These are phyloP conservation scores for Sporothrix phasma DNA, from an alignment of 2,329 filamentous ascomycete species.

Conservation along the genomic window DNA sequence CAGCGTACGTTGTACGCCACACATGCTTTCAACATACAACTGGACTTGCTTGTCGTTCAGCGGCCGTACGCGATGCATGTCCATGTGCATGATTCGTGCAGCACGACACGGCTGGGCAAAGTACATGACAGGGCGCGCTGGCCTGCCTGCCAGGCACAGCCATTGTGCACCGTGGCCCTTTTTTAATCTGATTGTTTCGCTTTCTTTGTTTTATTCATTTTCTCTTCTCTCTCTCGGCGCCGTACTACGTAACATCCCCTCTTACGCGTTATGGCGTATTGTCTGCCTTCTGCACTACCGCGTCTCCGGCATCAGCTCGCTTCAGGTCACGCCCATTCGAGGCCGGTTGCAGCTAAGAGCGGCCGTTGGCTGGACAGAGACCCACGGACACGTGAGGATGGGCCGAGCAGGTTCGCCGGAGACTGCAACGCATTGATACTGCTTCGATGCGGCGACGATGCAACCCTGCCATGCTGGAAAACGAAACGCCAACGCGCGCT, in stretches of 20 bases:
- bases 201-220: too few species aligned
- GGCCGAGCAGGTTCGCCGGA: background rate
- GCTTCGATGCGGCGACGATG: background rate
- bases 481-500: background rate
- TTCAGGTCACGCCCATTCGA: background rate
- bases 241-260: constrained; percentile 8
- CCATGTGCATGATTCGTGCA: constrained; percentile 2
- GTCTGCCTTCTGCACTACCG: background rate
- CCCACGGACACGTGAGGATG: background rate
- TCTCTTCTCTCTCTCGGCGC: too few species aligned
- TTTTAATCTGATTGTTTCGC: too few species aligned
- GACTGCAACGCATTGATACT: background rate
- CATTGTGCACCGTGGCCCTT: background rate
- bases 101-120: background rate
- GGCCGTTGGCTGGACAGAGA: background rate
- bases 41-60: background rate
- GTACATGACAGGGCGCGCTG: background rate
- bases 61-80: background rate
- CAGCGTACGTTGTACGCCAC: background rate
- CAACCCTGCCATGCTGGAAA: background rate
- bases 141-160: background rate
- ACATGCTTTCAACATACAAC: background rate
- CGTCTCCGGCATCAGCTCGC: background rate
- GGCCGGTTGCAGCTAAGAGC: background rate
- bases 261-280: background rate